These are phyloP conservation scores for Pseudonitzschia multiseries DNA, from an alignment of 108 stramenopile species.

Conservation along the genomic window DNA sequence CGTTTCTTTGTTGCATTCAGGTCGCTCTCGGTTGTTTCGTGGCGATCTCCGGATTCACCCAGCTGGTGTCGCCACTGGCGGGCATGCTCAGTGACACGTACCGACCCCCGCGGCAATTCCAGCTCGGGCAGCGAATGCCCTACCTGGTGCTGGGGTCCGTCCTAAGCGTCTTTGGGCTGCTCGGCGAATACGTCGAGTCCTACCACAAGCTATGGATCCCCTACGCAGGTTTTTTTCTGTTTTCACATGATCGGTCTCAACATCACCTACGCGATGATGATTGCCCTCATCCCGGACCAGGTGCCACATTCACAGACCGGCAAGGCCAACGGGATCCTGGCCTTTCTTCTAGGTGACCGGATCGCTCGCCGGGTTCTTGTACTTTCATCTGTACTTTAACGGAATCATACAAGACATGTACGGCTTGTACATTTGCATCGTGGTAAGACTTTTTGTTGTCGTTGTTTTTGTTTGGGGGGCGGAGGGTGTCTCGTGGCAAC, in stretches of 20 bases:
- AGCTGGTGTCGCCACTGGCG: constrained; percentile 56
- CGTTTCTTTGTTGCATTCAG: not conserved
- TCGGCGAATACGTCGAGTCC: constrained; percentile 46
- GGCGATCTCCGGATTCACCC: constrained; percentile 57
- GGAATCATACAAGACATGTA: constrained; percentile 27
- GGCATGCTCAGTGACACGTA: constrained; percentile 59
- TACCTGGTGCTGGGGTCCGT: constrained; percentile 49
- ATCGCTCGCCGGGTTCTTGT: constrained; percentile 43
- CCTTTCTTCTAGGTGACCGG: constrained; percentile 53
- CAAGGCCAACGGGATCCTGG: constrained; percentile 59
- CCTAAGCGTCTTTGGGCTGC: constrained; percentile 41
- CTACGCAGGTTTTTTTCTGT: constrained; percentile 47
- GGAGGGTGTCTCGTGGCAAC: too few relatives aligned
- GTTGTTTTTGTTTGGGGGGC: too few relatives aligned
- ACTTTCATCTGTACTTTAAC: constrained; percentile 18
- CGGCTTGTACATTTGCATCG: constrained; percentile 39
- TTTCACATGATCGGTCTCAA: constrained; percentile 59
- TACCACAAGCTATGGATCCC: constrained; percentile 45
- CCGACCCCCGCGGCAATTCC: constrained; percentile 35
- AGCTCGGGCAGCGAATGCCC: constrained; percentile 61
- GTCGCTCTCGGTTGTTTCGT: constrained; percentile 60
- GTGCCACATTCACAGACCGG: constrained; percentile 55
- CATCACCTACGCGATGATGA: constrained; percentile 61
- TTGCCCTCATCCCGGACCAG: constrained; percentile 64
- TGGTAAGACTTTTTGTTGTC: constrained; percentile 18